Evolutionary conservation across 108 stramenopile genomes (phyloP), one percentile per base, ranked within the genome.

Genomic region (Fragilariopsis cylindrus): DNA sequence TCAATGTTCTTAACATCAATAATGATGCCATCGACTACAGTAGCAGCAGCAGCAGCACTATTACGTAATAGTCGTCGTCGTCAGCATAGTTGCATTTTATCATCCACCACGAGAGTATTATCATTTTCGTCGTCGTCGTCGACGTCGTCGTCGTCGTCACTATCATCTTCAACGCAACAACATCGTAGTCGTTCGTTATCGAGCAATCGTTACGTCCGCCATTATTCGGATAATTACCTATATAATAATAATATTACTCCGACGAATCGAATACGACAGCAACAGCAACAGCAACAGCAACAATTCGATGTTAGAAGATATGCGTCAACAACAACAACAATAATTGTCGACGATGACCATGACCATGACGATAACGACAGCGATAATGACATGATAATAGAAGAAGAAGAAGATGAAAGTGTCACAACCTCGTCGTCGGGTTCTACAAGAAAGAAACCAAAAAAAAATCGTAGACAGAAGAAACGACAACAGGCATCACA

Each of bases 401-500:
- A 63, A n/a, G n/a, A n/a, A 7, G n/a, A 18, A 63, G 62, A 30
- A 45, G 30, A 30, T 30, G 43, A 11, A 63, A 44, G 0, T n/a
- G 43, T 15, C 0, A 30, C 19, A 19, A 60, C 16, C n/a, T 6
- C 21, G 21, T 21, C 58, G 5, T 4, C 62, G 16, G 15, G 5
- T 6, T n/a, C 42, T 6, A 9, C 7, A 40, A 63, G 16, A 45
- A 63, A 63, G 62, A 30, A 30, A 30, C 2, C 30, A 30, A 45
- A 63, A 45, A 63, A 63, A 15, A 63, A 12, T 4, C 43, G 8
- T 45, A 63, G 16, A 44, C 62, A 44, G 42, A 7, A 63, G 46
- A 63, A 45, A 63, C 62, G 62, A 63, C n/a, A 15, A 45, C 9
- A 63, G 42, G 62, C 62, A 41, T 63, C 7, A 18, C 44, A 0